Evolutionary conservation across 805 yeast species (phyloP).

Genomic region (Wickerhamiella galacta): DNA sequence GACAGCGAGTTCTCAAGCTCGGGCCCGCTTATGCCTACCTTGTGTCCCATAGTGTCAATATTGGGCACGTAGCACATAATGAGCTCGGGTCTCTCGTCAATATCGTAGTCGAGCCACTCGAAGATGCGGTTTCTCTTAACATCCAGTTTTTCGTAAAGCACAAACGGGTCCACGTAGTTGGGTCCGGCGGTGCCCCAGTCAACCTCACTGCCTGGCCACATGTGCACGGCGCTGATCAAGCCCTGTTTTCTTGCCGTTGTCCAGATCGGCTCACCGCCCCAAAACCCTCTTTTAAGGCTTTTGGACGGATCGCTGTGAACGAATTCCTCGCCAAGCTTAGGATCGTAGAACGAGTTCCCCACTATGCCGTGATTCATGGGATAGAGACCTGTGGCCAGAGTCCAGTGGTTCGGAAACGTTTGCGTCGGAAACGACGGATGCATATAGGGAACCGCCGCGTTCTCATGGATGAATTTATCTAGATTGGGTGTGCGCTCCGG

Average conservation of each 20-base stretch:
- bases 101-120: conserved; percentile 43
- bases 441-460: conserved; percentile 62
- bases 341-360: conserved; percentile 65
- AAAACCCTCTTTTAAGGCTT: conserved; percentile 43
- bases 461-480: conserved; percentile 37
- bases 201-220: conserved; percentile 94
- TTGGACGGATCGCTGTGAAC: conserved; percentile 39
- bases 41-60: conserved; percentile 65
- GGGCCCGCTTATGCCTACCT: conserved; percentile 48
- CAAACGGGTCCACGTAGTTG: conserved; percentile 42
- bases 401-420: conserved; percentile 87
- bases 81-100: conserved; percentile 50
- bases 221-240: conserved; percentile 59
- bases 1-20: conserved; percentile 36
- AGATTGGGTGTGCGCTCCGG: conserved; percentile 51
- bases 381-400: conserved; percentile 68
- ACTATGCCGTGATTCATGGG: conserved; percentile 81
- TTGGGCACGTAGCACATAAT: conserved; percentile 66
- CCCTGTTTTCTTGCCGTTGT: conserved; percentile 49
- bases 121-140: conserved; percentile 42
- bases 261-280: conserved; percentile 94
- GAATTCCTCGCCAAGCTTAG: conserved; percentile 37
- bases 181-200: conserved; percentile 34
- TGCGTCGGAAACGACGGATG: conserved; percentile 75
- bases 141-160: conserved; percentile 43